phyloP scores from a whole-genome alignment of 164 flowering plant species.

The Stephania japonica region DNA sequence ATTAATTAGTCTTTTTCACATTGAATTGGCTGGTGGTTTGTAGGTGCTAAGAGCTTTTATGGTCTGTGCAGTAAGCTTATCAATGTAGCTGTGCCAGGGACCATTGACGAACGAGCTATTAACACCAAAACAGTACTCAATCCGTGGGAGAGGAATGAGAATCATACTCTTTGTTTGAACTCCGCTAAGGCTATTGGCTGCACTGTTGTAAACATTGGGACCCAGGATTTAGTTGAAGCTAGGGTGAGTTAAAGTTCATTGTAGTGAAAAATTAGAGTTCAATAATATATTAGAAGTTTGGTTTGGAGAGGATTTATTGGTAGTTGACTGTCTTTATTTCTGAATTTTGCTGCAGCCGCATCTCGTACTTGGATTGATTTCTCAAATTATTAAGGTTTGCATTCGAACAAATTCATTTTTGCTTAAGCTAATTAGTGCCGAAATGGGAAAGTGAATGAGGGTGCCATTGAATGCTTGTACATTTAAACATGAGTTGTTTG shows the following conservation, averaged over 20 bases:
- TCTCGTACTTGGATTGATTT: conserved; percentile 82
- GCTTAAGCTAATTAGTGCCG: not conserved
- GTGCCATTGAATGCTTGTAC: not conserved
- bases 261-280: not conserved
- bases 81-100: conserved; percentile 92
- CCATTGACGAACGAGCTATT: conserved; percentile 89
- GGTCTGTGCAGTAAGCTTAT: conserved; percentile 72
- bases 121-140: conserved; percentile 72
- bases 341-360: conserved; percentile 53
- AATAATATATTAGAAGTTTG: too few relatives aligned
- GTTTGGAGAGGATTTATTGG: not conserved
- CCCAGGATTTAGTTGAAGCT: conserved; percentile 85
- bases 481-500: not conserved
- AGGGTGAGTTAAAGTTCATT: conserved; percentile 47
- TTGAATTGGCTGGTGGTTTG: conserved; percentile 4
- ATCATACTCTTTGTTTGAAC: conserved; percentile 89
- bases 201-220: conserved; percentile 91
- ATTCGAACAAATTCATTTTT: conserved; percentile 1
- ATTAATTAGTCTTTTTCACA: conserved; percentile 7
- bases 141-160: conserved; percentile 95
- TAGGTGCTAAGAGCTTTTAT: conserved; percentile 9
- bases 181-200: conserved; percentile 98
- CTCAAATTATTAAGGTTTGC: conserved; percentile 86
- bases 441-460: not conserved
- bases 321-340: not conserved